These are phyloP conservation scores for Bruguiera hainesii DNA, from an alignment of 441 rosid species.

Conservation along the genomic window DNA sequence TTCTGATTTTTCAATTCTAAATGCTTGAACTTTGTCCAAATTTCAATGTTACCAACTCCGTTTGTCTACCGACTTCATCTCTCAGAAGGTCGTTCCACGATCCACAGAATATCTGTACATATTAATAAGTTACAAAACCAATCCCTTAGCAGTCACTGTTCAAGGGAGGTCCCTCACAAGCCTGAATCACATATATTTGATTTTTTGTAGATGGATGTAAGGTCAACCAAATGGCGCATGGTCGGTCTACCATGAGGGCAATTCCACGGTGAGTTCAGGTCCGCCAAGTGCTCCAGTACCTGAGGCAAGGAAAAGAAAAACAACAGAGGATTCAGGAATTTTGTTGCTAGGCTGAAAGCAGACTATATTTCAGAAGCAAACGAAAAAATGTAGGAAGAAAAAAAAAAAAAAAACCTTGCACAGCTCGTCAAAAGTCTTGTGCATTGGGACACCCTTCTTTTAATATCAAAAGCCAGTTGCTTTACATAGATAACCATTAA, in stretches of 20 bases:
- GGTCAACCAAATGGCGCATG: slow-evolving; percentile 91
- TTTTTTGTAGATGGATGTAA: slow-evolving; percentile 44
- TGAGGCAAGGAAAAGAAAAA: slow-evolving; percentile 20
- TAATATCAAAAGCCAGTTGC: neutral
- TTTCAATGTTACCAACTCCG: no score
- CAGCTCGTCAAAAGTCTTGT: neutral
- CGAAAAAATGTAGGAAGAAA: neutral
- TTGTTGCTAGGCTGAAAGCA: neutral
- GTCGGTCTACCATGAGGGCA: slow-evolving; percentile 99
- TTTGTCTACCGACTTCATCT: no score
- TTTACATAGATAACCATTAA: neutral
- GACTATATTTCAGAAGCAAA: neutral
- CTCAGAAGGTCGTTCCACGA: neutral
- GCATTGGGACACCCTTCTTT: no score
- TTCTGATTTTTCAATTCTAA: no score
- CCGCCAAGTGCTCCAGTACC: slow-evolving; percentile 81
- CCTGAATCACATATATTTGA: slow-evolving; percentile 25
- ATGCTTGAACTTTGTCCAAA: no score
- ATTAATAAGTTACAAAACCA: slow-evolving; percentile 8
- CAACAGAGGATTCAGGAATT: neutral
- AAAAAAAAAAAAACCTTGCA: neutral
- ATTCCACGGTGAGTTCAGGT: slow-evolving; percentile 91
- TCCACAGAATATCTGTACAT: neutral
- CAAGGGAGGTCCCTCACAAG: slow-evolving; percentile 22
- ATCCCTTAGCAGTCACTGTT: neutral